Evolutionary conservation across 2,329 filamentous ascomycete genomes (phyloP), one percentile per base, ranked within the genome.

Genomic region (Colletotrichum sidae): DNA sequence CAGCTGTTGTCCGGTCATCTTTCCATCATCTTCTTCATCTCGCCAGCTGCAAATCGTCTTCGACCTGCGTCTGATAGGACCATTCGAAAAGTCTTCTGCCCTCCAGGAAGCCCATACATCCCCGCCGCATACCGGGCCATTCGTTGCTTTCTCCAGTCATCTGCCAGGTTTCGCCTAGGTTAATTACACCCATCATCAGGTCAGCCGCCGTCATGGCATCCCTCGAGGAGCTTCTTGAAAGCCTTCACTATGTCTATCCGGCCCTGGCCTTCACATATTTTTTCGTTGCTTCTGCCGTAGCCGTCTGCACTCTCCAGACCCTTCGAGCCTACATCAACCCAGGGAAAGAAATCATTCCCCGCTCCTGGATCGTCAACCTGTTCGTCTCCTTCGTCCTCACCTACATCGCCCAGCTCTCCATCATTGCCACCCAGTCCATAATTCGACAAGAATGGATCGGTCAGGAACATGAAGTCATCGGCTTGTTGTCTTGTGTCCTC

Each of bases 201-300:
- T 25, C 49, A 44, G 11, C 37, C 42, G 63, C 63, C 63, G 59
- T 59, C 47, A 66, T 66, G 63, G 63, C 61, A 13, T 69, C 73
- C 8, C 57, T 74, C 39, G 71, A 75, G 15, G 65, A 70, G 63
- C 75, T 78, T 67, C 74, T 84, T 60, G 74, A 77, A 50, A 76
- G 77, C 68, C 77, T 90, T 49, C 86, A 87, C 75, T 90, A 90
- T 73, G 75, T 81, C 8, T 89, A 86, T 69, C 88, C 90, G 10
- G 79, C 84, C 9, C 64, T 80, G 17, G 75, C 88, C 64, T 88
- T 89, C 70, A 52, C 80, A 59, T 90, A 86, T 75, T 91, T 88
- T 73, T 73, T 85, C 55, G 67, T 81, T 57, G 78, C 87, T 8
- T 83, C 81, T 33, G 75, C 81, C 37, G 69, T 87, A 55, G 84